phyloP scores from a whole-genome alignment of 441 rosid species.

The Euphorbia schlechtendalii region DNA sequence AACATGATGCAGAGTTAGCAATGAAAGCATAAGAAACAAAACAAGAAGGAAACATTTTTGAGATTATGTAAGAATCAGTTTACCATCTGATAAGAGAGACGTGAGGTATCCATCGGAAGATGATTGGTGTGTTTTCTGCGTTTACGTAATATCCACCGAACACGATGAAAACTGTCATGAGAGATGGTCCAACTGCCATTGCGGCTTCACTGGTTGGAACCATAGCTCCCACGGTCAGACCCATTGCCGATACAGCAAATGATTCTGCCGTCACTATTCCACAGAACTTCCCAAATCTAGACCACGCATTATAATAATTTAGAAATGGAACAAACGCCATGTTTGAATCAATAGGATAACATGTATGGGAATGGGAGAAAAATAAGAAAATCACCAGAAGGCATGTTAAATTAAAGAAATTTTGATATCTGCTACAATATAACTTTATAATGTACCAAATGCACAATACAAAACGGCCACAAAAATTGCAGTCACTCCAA shows the following conservation, averaged over 20 bases:
- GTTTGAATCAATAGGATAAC: neutral
- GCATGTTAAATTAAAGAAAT: neutral
- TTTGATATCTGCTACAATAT: neutral
- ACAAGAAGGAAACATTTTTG: neutral
- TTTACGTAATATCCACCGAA: conserved; percentile 92
- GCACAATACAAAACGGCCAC: neutral
- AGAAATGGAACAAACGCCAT: neutral
- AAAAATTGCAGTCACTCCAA: neutral
- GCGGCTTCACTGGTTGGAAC: conserved; percentile 95
- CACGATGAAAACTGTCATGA: conserved; percentile 92
- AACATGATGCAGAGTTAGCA: conserved; percentile 7
- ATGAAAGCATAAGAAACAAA: neutral
- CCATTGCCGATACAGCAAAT: conserved; percentile 98
- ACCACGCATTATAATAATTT: conserved; percentile 20
- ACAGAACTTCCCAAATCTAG: conserved; percentile 83
- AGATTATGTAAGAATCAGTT: conserved; percentile 8
- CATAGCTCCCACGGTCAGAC: conserved; percentile 96
- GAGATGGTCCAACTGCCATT: conserved; percentile 96
- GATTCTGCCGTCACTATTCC: conserved; percentile 89
- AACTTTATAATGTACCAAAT: neutral
- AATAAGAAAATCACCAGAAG: neutral
- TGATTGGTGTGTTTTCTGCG: conserved; percentile 79
- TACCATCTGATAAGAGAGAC: conserved; percentile 92
- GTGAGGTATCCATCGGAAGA: conserved; percentile 90
- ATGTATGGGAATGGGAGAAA: neutral